Evolutionary conservation across 2,329 filamentous ascomycete species (phyloP).

Genomic region (Bimuria novae-zelandiae): DNA sequence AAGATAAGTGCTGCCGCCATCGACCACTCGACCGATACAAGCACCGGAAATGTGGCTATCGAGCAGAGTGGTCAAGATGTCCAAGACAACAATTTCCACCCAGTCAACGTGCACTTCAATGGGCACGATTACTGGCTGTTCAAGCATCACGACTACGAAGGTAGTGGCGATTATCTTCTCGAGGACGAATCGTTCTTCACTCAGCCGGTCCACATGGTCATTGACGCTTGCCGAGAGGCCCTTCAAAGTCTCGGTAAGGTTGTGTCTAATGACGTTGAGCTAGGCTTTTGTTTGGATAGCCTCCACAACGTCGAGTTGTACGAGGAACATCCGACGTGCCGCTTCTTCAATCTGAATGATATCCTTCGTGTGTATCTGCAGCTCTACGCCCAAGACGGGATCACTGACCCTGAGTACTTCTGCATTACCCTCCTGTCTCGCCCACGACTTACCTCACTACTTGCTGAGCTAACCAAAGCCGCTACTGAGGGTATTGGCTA

Average conservation of each 20-base stretch:
- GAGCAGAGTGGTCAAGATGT: slow-evolving; percentile 15
- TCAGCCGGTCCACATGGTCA: slow-evolving; percentile 55
- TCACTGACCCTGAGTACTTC: slow-evolving; percentile 58
- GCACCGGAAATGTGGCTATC: slow-evolving; percentile 7
- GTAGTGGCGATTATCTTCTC: slow-evolving; percentile 37
- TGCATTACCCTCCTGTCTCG: slow-evolving; percentile 62
- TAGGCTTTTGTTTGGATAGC: slow-evolving; percentile 48
- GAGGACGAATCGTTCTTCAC: slow-evolving; percentile 29
- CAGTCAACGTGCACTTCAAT: slow-evolving; percentile 36
- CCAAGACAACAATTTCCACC: slow-evolving; percentile 16
- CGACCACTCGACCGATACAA: slow-evolving; percentile 7
- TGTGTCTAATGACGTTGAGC: slow-evolving; percentile 58
- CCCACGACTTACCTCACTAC: slow-evolving; percentile 57
- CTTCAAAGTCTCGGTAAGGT: slow-evolving; percentile 60
- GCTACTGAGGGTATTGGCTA: slow-evolving; percentile 63
- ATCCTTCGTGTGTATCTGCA: slow-evolving; percentile 64
- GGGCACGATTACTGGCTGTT: slow-evolving; percentile 39
- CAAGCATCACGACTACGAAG: slow-evolving; percentile 34
- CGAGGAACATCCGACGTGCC: slow-evolving; percentile 38
- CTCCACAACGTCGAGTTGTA: slow-evolving; percentile 46
- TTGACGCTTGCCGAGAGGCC: slow-evolving; percentile 60
- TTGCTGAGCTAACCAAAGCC: slow-evolving; percentile 57
- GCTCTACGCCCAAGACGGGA: slow-evolving; percentile 63
- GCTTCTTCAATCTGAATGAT: slow-evolving; percentile 47
- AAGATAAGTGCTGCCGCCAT: neutral